phyloP scores from a whole-genome alignment of 805 yeast genomes.

The Millerozyma miso region DNA sequence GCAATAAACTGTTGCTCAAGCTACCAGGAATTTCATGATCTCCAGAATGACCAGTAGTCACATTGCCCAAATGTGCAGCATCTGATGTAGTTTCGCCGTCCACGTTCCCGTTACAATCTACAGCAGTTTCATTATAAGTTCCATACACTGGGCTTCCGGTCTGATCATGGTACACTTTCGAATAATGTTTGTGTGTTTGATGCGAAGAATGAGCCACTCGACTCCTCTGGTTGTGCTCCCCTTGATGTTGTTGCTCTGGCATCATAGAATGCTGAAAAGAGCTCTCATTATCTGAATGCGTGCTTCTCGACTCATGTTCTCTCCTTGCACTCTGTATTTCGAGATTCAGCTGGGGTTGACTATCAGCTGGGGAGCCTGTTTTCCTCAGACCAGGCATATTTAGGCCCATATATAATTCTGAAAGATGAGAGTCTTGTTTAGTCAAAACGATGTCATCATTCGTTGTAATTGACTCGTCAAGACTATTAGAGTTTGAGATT shows the following conservation, averaged over 20 bases:
- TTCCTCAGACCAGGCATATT: background rate
- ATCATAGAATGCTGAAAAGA: background rate
- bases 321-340: background rate
- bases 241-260: background rate
- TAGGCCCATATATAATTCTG: conserved; percentile 2
- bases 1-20: conserved; percentile 13
- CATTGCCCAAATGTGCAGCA: background rate
- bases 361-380: background rate
- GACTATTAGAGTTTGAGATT: conserved; percentile 1
- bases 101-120: background rate
- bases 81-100: background rate
- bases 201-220: background rate
- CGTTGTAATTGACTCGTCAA: conserved; percentile 1
- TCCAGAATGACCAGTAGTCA: background rate
- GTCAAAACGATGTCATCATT: conserved; percentile 1
- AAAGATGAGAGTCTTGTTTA: conserved; percentile 1
- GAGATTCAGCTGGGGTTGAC: background rate
- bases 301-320: background rate
- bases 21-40: background rate
- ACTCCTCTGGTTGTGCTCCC: background rate
- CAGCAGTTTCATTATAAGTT: background rate
- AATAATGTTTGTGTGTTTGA: background rate
- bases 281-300: background rate
- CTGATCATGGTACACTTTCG: background rate
- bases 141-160: background rate